Evolutionary conservation across 2,329 filamentous ascomycete species (phyloP).

Genomic region (Chrysoporthe cubensis): DNA sequence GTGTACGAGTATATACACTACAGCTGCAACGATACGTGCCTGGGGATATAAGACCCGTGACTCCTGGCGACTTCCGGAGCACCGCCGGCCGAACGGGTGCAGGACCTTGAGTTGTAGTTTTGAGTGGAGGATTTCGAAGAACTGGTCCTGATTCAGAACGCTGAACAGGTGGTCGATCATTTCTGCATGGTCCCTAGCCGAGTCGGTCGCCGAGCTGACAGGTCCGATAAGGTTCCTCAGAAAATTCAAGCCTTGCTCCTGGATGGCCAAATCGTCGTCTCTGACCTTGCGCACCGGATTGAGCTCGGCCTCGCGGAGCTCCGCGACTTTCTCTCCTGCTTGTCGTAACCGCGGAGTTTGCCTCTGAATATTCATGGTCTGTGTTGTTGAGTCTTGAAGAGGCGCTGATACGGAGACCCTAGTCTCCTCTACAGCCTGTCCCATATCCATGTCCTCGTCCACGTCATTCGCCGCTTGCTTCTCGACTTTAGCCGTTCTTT

Average conservation of each 20-base stretch:
- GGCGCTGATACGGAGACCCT: constrained; percentile 31
- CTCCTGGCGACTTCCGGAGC: constrained; percentile 32
- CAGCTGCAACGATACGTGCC: constrained; percentile 73
- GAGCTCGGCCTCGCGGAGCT: constrained; percentile 67
- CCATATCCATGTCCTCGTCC: constrained; percentile 64
- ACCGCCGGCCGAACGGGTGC: constrained; percentile 54
- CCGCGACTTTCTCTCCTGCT: constrained; percentile 53
- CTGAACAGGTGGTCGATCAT: constrained; percentile 87
- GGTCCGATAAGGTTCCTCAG: constrained; percentile 84
- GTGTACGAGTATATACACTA: constrained; percentile 84
- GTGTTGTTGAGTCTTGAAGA: constrained; percentile 28
- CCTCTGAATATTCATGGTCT: constrained; percentile 32
- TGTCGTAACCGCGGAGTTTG: constrained; percentile 50
- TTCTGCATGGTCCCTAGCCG: constrained; percentile 56
- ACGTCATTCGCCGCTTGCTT: constrained; percentile 38
- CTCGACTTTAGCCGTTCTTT: constrained; percentile 30
- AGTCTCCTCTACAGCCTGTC: constrained; percentile 49
- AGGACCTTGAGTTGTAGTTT: constrained; percentile 71
- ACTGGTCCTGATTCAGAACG: constrained; percentile 72
- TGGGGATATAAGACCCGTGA: constrained; percentile 60
- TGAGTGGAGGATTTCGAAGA: constrained; percentile 80
- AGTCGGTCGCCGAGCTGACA: constrained; percentile 57
- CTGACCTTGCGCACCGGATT: constrained; percentile 70
- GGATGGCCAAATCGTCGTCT: constrained; percentile 80
- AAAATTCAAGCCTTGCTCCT: constrained; percentile 89